phyloP scores from a whole-genome alignment of 306 rosid species.

The Mimosa pudica region DNA sequence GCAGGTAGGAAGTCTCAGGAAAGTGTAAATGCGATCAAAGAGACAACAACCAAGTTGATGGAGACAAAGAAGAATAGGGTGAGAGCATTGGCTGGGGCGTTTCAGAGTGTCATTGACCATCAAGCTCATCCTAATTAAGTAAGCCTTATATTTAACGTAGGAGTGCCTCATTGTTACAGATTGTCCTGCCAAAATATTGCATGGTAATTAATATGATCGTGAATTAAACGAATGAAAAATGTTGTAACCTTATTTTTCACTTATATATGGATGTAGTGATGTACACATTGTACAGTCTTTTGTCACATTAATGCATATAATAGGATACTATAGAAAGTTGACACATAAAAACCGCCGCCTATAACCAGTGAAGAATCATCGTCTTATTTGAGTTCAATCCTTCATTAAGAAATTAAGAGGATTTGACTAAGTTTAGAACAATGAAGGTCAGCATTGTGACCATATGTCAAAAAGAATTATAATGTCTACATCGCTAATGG shows the following conservation, averaged over 20 bases:
- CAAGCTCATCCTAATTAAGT: slow-evolving; percentile 54
- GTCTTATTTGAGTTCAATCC: background rate
- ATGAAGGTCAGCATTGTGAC: background rate
- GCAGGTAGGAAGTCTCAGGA: slow-evolving; percentile 49
- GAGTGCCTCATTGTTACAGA: slow-evolving; percentile 1
- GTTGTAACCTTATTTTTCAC: background rate
- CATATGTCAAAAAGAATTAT: background rate
- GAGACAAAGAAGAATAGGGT: slow-evolving; percentile 75
- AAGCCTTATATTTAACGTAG: background rate
- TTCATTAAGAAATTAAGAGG: background rate
- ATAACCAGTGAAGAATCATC: background rate
- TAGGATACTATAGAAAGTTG: background rate
- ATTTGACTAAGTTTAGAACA: background rate
- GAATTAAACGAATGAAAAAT: background rate
- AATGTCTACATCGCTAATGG: background rate
- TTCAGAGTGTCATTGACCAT: slow-evolving; percentile 74
- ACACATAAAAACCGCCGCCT: background rate
- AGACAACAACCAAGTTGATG: slow-evolving; percentile 60
- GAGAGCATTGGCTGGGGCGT: slow-evolving; percentile 79
- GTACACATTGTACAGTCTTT: background rate
- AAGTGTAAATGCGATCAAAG: slow-evolving; percentile 62
- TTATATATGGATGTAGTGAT: background rate
- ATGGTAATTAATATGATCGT: background rate
- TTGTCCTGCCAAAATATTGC: background rate
- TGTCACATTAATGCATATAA: background rate